These are phyloP conservation scores for Barnettozyma sucrosica DNA, from an alignment of 805 yeast genomes.

Conservation along the genomic window DNA sequence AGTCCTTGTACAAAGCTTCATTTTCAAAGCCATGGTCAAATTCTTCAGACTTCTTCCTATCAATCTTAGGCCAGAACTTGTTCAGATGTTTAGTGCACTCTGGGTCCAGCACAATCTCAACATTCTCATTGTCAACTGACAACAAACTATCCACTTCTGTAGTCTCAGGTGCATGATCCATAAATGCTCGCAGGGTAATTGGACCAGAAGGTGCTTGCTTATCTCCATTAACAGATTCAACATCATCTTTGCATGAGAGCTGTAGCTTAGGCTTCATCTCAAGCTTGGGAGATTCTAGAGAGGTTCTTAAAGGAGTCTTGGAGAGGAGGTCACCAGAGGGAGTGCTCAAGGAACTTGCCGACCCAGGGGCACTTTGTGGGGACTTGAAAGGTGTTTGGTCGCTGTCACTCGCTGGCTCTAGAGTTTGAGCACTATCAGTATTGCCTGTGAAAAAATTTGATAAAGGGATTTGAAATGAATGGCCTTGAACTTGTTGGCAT, in stretches of 20 bases:
- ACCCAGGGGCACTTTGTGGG: background rate
- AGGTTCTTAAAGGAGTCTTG: background rate
- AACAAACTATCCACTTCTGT: conserved; percentile 16
- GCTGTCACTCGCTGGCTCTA: background rate
- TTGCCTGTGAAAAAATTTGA: background rate
- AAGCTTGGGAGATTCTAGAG: background rate
- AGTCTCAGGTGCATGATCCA: background rate
- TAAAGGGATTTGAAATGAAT: background rate
- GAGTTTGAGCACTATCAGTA: background rate
- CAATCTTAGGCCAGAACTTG: conserved; percentile 17
- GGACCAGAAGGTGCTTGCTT: background rate
- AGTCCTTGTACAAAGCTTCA: conserved; percentile 20
- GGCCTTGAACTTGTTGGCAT: background rate
- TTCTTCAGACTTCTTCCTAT: background rate
- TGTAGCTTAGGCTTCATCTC: background rate
- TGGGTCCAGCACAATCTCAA: conserved; percentile 22
- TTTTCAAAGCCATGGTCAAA: conserved; percentile 19
- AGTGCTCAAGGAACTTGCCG: background rate
- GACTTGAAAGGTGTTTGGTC: background rate
- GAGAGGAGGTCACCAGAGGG: background rate
- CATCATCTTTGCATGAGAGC: no score
- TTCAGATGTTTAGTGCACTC: conserved; percentile 20
- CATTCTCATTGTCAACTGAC: conserved; percentile 17
- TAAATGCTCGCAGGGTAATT: background rate
- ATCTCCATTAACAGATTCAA: no score